Conservation (phyloP, 768 basidiomycete species). For the Russula sp. region DNA sequence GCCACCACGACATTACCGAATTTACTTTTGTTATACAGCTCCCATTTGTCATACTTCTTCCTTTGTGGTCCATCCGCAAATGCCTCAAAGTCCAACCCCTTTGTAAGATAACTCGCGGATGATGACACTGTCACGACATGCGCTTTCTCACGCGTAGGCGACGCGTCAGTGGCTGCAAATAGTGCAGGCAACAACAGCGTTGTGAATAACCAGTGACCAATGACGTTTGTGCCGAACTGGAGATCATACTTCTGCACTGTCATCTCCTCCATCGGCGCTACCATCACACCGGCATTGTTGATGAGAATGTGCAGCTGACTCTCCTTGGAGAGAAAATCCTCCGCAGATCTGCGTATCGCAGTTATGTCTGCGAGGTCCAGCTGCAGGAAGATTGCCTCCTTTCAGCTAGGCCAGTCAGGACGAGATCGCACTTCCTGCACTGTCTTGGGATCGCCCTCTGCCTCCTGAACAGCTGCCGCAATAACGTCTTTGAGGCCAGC, state of each 20-base stretch:
- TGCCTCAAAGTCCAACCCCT: conserved; percentile 36
- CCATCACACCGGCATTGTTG: conserved; percentile 50
- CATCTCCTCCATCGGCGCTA: conserved; percentile 33
- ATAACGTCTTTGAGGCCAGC: too few relatives aligned
- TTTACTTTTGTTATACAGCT: conserved; percentile 37
- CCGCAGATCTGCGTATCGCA: conserved; percentile 35
- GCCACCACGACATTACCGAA: conserved; percentile 42
- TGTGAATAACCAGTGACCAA: conserved; percentile 59
- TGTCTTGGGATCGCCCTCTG: too few relatives aligned
- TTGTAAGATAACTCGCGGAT: conserved; percentile 31
- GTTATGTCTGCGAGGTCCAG: conserved; percentile 40
- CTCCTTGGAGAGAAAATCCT: conserved; percentile 40
- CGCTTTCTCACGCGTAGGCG: conserved; percentile 35
- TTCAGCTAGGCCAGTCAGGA: too few relatives aligned
- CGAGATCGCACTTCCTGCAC: too few relatives aligned
- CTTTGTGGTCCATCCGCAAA: conserved; percentile 29
- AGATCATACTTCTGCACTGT: conserved; percentile 49
- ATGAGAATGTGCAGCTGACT: conserved; percentile 41
- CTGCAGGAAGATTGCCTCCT: conserved; percentile 38
- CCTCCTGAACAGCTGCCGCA: too few relatives aligned
- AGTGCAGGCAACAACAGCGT: conserved; percentile 46
- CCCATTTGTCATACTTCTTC: conserved; percentile 12
- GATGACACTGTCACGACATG: conserved; percentile 48
- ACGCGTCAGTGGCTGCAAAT: conserved; percentile 34
- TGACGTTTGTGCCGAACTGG: conserved; percentile 53